Base-by-base conservation (phyloP, 139 green algal species). In the Tetradesmus obliquus region DNA sequence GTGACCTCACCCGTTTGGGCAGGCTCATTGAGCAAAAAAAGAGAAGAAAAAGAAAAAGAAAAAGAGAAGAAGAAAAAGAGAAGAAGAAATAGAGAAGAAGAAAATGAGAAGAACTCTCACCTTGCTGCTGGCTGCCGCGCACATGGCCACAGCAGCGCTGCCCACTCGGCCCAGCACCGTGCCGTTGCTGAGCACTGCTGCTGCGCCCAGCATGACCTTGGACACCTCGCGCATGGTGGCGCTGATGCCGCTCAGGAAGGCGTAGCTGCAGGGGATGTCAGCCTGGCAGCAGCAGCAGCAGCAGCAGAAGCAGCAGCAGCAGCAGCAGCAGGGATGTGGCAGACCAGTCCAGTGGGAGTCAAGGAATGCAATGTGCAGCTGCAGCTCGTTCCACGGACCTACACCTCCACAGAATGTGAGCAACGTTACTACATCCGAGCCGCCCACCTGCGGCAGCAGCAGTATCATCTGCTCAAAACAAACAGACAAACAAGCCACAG, bases 161-260 rank as follows among this genome's bases (percentile, higher is more conserved):
- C 98, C 98, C 1, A 96, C 96, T 3, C 98, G 93, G 1, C 95
- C 93, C 45, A 99, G 93, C 20, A 99, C 97, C 0, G 95, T 96
- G 89, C 98, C 98, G 92, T 99, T 99, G 81, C 97, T 97, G 79
- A 99, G 95, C 69, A 99, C 97, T 7, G 97, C 95, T 15, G 95
- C 92, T 0, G 98, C 98, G 2, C 98, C 98, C 69, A 99, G 92
- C 81, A 99, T 96, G 58, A 98, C 74, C 62, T 91, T 91, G 88
- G 22, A 82, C 22, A 91, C 88, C 19, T 98, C 93, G 5, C 91
- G 83, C 80, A 99, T 97, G 69, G 96, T 93, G 94, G 97, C 98
- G 71, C 93, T 95, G 2, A 98, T 88, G 4, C 95, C 95, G 84
- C 96, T 98, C 32, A 99, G 80, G 84, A 96, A 89, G 9, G 94